A percentile compares a stretch with the other conserved stretches of the same genome.
phyloP scores from a whole-genome alignment of 164 flowering plant genomes.

The Santalum album region DNA sequence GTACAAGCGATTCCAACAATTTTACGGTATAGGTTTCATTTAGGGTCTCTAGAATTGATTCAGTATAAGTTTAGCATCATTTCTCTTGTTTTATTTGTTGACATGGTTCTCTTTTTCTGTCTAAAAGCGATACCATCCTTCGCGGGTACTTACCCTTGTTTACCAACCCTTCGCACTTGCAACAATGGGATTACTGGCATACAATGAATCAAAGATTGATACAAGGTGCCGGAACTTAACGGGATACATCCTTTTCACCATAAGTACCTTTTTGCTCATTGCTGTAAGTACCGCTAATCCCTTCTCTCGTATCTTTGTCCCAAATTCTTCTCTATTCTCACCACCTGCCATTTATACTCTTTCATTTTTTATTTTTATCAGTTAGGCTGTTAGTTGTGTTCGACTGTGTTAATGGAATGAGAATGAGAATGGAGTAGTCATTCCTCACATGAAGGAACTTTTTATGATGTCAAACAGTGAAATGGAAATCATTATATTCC shows the following conservation, averaged over 20 bases:
- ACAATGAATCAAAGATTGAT: slow-evolving; percentile 48
- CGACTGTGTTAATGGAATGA: too few relatives aligned
- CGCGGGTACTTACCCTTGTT: slow-evolving; percentile 71
- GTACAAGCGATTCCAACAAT: too few relatives aligned
- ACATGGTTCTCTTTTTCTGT: neutral
- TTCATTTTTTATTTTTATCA: too few relatives aligned
- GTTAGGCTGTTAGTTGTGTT: too few relatives aligned
- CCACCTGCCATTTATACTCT: too few relatives aligned
- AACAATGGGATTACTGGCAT: slow-evolving; percentile 47
- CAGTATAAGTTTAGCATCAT: neutral
- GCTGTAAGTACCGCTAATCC: slow-evolving; percentile 29
- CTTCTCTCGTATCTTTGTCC: neutral
- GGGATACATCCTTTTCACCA: slow-evolving; percentile 58
- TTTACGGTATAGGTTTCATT: neutral
- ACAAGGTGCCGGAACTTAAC: slow-evolving; percentile 46
- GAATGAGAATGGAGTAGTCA: too few relatives aligned
- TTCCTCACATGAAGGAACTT: too few relatives aligned
- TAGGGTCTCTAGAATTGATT: neutral
- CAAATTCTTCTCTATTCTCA: too few relatives aligned
- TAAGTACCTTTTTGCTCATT: slow-evolving; percentile 31
- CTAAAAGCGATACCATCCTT: slow-evolving; percentile 61
- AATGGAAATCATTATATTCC: too few relatives aligned
- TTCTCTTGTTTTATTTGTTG: neutral
- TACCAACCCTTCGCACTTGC: slow-evolving; percentile 70
- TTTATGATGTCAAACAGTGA: too few relatives aligned